Percentiles rank a stretch among this genome's conserved stretches.
Conservation (phyloP, 257 asterid species). For the Ligustrum vulgare region DNA sequence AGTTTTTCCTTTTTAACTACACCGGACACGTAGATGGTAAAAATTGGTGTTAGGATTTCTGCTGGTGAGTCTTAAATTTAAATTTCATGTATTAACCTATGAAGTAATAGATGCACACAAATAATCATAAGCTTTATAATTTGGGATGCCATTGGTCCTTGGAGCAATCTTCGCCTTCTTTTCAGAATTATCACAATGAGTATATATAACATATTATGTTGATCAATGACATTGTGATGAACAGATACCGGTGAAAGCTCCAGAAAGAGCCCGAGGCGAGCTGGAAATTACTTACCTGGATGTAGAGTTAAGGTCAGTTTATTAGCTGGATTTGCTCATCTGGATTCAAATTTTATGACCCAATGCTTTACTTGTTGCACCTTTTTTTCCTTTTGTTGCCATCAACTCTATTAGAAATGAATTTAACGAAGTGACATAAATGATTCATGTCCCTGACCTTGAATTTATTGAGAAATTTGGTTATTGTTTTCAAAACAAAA, state of each 20-base stretch:
- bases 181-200: background rate
- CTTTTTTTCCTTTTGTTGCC: background rate
- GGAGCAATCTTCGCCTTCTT: background rate
- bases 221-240: background rate
- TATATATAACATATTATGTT: background rate
- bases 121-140: background rate
- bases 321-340: background rate
- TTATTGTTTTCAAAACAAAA: no score
- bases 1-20: constrained; percentile 12
- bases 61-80: background rate
- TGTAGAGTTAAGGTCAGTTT: constrained; percentile 43
- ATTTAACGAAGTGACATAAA: no score
- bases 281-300: constrained; percentile 53
- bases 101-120: background rate
- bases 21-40: no score
- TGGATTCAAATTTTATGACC: background rate
- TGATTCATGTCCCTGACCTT: no score
- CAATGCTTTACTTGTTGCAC: background rate
- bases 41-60: background rate
- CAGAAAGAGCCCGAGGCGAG: constrained; percentile 39
- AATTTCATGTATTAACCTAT: background rate
- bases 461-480: no score
- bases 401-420: no score
- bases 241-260: constrained; percentile 56
- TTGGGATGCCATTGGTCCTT: background rate